Evolutionary conservation across 306 rosid species (phyloP).

Genomic region (Coriaria nepalensis): DNA sequence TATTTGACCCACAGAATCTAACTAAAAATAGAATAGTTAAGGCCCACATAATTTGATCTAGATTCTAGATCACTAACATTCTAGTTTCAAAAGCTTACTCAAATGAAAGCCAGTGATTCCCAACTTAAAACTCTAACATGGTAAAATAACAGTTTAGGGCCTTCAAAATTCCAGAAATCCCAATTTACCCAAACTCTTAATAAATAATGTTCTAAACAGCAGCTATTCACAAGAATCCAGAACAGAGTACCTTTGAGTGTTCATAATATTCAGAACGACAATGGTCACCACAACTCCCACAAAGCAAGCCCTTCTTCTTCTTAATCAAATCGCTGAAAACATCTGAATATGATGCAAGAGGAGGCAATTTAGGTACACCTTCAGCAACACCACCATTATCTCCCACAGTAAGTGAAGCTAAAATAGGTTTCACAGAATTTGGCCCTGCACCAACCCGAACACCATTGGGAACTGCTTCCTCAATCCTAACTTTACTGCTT

Average conservation of each 20-base stretch:
- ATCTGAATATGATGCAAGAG: constrained; percentile 53
- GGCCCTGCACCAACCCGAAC: constrained; percentile 73
- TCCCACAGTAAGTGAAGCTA: constrained; percentile 18
- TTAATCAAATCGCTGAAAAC: constrained; percentile 39
- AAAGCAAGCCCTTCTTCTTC: constrained; percentile 30
- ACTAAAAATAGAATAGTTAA: no score
- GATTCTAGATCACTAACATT: no score
- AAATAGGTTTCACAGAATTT: constrained; percentile 55
- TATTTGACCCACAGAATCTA: no score
- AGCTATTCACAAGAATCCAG: not conserved
- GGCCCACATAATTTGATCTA: no score
- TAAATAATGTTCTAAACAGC: no score
- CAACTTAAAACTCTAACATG: no score
- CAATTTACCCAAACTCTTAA: no score
- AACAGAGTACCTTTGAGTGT: constrained; percentile 37
- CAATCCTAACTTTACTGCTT: constrained; percentile 35
- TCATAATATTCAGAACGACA: constrained; percentile 49
- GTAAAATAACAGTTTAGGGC: no score
- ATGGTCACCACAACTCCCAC: constrained; percentile 47
- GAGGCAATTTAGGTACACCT: constrained; percentile 34
- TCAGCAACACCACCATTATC: constrained; percentile 13
- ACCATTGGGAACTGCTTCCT: constrained; percentile 69
- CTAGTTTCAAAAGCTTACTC: no score
- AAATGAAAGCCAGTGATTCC: no score
- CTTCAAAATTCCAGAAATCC: no score